Conservation (phyloP, 1,139 yeast species). For the Meyerozyma carpophila region DNA sequence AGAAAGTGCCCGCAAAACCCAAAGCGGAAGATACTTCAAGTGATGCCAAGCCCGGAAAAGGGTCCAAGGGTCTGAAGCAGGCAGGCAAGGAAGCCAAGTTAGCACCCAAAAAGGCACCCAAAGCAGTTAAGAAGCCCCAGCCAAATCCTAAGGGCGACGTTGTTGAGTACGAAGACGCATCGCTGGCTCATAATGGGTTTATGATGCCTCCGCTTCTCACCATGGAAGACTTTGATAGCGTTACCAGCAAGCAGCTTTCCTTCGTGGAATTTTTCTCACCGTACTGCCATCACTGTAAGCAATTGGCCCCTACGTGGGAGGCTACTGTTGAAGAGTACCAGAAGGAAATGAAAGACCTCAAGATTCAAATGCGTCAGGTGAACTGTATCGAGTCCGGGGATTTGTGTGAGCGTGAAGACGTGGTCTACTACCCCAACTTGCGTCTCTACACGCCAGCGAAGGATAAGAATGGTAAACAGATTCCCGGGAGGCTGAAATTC, state of each 20-base stretch:
- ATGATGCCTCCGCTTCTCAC: constrained; percentile 24
- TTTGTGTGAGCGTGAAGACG: constrained; percentile 56
- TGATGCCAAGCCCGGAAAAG: neutral
- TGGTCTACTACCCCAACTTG: constrained; percentile 52
- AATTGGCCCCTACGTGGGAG: constrained; percentile 52
- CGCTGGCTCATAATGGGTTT: neutral
- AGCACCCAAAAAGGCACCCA: no score
- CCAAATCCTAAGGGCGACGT: neutral
- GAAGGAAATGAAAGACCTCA: constrained; percentile 29
- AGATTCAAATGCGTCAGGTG: constrained; percentile 60
- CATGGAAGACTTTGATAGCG: constrained; percentile 35
- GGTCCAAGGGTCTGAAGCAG: neutral
- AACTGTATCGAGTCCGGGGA: constrained; percentile 72
- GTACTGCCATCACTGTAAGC: constrained; percentile 51
- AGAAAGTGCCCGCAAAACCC: neutral
- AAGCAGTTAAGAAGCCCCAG: neutral
- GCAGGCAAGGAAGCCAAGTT: neutral
- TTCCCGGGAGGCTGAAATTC: constrained; percentile 27
- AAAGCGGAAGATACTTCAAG: neutral
- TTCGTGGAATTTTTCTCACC: constrained; percentile 23
- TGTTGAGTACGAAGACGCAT: neutral
- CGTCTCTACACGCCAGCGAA: constrained; percentile 54
- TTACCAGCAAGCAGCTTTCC: constrained; percentile 43
- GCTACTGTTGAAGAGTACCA: constrained; percentile 43
- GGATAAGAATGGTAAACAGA: constrained; percentile 17